Evolutionary conservation across 2,329 filamentous ascomycete genomes (phyloP).

Genomic region (Rugonectria rugulosa): DNA sequence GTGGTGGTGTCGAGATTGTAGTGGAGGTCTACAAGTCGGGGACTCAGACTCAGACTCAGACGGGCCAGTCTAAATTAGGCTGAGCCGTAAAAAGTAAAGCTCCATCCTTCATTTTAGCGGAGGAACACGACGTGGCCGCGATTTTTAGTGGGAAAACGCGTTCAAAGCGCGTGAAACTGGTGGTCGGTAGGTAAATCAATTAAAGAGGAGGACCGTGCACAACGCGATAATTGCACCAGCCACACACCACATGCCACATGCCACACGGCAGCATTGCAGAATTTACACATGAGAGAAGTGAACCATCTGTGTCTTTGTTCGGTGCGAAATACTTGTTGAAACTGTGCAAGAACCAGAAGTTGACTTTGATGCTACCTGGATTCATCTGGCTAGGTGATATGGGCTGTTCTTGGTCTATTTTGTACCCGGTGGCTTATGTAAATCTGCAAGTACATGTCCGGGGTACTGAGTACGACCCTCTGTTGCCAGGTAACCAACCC

Average conservation of each 20-base stretch:
- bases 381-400: too few species aligned
- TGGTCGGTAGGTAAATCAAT: constrained; percentile 34
- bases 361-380: too few species aligned
- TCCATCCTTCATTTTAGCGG: constrained; percentile 1
- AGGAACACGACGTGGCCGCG: constrained; percentile 29
- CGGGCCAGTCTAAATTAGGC: constrained; percentile 19
- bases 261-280: too few species aligned
- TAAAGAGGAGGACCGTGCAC: constrained; percentile 35
- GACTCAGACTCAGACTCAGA: constrained; percentile 6
- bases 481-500: too few species aligned
- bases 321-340: too few species aligned
- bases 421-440: too few species aligned
- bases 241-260: background rate
- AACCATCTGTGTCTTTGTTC: too few species aligned
- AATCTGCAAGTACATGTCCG: too few species aligned
- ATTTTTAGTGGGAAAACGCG: constrained; percentile 36
- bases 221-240: constrained; percentile 7
- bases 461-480: too few species aligned
- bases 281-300: too few species aligned
- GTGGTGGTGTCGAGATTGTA: constrained; percentile 11
- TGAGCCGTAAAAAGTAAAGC: constrained; percentile 13
- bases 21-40: constrained; percentile 18
- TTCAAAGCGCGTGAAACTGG: constrained; percentile 26
- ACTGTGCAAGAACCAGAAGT: too few species aligned
- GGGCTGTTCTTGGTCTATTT: too few species aligned